Base-by-base conservation (phyloP, 163 green algal species). In the Chlorella variabilis region DNA sequence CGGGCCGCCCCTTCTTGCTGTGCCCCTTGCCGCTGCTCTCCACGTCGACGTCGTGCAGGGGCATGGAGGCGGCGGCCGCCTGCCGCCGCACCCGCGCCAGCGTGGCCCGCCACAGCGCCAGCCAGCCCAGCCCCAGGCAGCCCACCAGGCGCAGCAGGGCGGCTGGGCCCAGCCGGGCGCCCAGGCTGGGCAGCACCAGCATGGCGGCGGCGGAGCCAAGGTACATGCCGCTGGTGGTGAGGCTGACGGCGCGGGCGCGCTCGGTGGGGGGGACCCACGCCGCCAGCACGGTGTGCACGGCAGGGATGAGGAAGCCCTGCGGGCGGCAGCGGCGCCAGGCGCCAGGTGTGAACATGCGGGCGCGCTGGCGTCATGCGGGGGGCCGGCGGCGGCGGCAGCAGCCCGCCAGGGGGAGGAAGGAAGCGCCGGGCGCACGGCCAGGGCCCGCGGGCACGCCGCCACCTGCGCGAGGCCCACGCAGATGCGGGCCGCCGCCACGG, bases 151-250 rank as follows among this genome's bases (percentile, higher is more conserved):
- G 71, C 48, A 86, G 86, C 70, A 97, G 83, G 1, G 85, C 82
- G 15, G 86, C 77, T 0, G 94, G 80, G 0, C 95, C 94, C 13
- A 90, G 82, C 4, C 38, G 31, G 2, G 76, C 79, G 3, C 88
- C 91, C 4, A 98, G 23, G 2, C 58, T 84, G 8, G 97, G 97
- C 75, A 99, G 85, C 36, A 96, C 68, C 71, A 95, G 89, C 93
- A 98, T 98, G 59, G 95, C 93, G 0, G 87, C 84, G 0, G 96
- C 96, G 18, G 93, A 97, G 23, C 97, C 97, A 25, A 98, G 79
- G 91, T 98, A 98, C 95, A 97, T 98, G 87, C 96, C 97, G 39
- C 92, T 98, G 3, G 96, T 99, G 29, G 93, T 96, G 2, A 99
- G 89, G 8, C 93, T 98, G 8, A 97, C 93, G 2, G 95, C 91